A percentile compares a stretch with the other conserved stretches of the same genome.
phyloP scores from a whole-genome alignment of 345 rosid species.

The Eucalyptus polybractea region DNA sequence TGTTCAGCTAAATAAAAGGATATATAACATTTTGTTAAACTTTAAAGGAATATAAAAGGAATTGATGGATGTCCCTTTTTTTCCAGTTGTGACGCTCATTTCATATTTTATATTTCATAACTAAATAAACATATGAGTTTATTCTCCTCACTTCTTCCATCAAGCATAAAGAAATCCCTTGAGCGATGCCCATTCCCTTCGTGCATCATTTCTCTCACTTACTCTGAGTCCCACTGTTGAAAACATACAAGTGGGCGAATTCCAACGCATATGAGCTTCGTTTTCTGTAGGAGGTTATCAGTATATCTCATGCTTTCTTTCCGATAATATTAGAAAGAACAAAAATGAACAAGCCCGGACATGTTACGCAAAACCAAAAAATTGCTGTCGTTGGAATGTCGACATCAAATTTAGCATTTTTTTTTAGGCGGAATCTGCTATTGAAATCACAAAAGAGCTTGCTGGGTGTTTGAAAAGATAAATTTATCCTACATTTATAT shows the following conservation, averaged over 20 bases:
- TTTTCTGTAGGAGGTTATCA: neutral
- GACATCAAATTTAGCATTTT: neutral
- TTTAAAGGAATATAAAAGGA: neutral
- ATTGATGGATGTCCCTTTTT: neutral
- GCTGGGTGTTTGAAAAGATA: neutral
- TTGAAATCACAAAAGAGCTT: neutral
- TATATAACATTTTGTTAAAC: neutral
- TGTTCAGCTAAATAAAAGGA: neutral
- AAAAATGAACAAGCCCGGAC: neutral
- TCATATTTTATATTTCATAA: neutral
- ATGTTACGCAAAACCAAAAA: neutral
- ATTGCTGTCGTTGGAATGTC: neutral
- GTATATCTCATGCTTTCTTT: neutral
- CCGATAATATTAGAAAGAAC: neutral
- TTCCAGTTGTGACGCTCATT: neutral
- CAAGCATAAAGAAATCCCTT: neutral
- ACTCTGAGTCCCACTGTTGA: neutral
- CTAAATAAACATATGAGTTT: neutral
- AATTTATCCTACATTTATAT: neutral
- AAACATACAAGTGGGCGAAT: neutral
- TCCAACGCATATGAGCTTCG: neutral
- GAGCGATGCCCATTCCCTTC: neutral
- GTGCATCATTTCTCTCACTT: neutral
- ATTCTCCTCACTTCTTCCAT: neutral
- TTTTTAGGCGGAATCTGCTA: neutral